Evolutionary conservation across 257 asterid species (phyloP), one percentile per base, ranked within the genome.

Genomic region (Lantana camara): DNA sequence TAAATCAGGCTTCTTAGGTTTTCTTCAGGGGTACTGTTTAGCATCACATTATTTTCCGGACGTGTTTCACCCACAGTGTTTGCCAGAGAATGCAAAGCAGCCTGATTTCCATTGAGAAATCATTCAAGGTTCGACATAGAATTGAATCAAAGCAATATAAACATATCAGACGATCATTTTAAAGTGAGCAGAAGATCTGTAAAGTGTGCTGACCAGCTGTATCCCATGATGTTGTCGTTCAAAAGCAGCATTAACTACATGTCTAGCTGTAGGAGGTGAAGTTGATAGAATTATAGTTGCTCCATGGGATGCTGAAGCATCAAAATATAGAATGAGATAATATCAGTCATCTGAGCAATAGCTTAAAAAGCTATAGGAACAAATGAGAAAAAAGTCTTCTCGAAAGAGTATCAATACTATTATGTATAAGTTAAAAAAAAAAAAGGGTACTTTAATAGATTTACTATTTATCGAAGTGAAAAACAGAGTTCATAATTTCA

Each of bases 31-130:
- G 58, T 78, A 71, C 76, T 78, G 64, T 82, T 74, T 44, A 88
- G 85, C 63, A 90, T 50, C 64, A 70, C 67, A 49, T 70, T 73
- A 60, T 67, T 79, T 34, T 57, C 89, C 29, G 62, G 7, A 5
- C 95, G 92, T 72, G 87, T 63, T 82, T 94, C 99, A 55, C 99
- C 99, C 42, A 71, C 81, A 73, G 88, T 84, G 82, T 83, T 86
- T 27, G 81, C 97, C 57, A 90, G 91, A 60, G 96, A 85, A 75
- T 94, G 96, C 84, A 90, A 67, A 60, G 97, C 97, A 72, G 96
- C 95, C 99, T 93, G 80, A 57, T 21, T 57, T 16, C 60, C 72
- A 73, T 66, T 17, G 29, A 58, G 44, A 40, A 50, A 66, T 51
- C 63, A 59, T 24, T 30, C 47, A 63, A 49, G 57, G 49, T 63